phyloP scores from a whole-genome alignment of 345 rosid species.

The Draba incana region DNA sequence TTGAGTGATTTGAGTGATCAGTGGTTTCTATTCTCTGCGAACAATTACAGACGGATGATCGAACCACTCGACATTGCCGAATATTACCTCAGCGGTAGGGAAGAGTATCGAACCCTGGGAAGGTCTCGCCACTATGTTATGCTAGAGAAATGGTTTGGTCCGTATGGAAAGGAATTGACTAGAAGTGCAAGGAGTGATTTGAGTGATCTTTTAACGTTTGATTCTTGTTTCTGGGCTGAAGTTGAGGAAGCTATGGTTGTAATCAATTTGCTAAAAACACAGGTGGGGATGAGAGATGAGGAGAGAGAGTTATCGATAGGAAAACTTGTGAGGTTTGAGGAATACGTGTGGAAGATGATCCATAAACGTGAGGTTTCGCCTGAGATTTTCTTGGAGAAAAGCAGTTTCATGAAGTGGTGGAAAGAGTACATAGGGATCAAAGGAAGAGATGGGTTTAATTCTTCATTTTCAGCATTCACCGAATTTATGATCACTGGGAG shows the following conservation, averaged over 20 bases:
- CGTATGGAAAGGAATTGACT: background rate
- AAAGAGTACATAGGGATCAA: conserved; percentile 28
- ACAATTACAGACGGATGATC: too few relatives aligned
- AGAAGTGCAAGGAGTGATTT: conserved; percentile 27
- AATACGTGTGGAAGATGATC: conserved; percentile 44
- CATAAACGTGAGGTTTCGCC: conserved; percentile 42
- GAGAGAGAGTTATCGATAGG: background rate
- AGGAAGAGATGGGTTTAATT: background rate
- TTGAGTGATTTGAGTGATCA: too few relatives aligned
- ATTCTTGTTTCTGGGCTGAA: conserved; percentile 55
- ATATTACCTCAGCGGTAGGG: conserved; percentile 42
- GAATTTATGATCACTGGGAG: conserved; percentile 45
- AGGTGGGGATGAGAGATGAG: background rate
- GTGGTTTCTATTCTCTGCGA: conserved; percentile 51
- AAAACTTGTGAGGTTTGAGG: conserved; percentile 18
- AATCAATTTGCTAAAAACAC: background rate
- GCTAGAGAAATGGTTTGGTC: conserved; percentile 55
- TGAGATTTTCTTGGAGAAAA: conserved; percentile 13
- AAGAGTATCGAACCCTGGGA: conserved; percentile 44
- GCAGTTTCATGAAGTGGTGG: conserved; percentile 87
- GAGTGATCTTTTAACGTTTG: conserved; percentile 20
- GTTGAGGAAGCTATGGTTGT: too few relatives aligned
- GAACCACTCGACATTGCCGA: conserved; percentile 49
- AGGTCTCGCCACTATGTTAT: conserved; percentile 52
- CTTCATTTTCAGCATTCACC: conserved; percentile 37